phyloP scores from a whole-genome alignment of 257 asterid genomes.

The Penstemon newberryi region DNA sequence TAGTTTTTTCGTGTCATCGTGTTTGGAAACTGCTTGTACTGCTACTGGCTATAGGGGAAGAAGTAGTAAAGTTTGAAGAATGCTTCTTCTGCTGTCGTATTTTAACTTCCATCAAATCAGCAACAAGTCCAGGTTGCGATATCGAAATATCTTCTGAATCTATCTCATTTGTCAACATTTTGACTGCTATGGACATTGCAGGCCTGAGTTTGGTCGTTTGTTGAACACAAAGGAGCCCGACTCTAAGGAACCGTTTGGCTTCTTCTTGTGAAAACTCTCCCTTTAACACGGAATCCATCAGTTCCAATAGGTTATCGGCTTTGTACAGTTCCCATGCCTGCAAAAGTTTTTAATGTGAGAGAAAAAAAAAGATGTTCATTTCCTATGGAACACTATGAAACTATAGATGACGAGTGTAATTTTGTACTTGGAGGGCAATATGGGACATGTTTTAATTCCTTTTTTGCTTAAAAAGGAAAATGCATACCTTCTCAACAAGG shows the following conservation, averaged over 20 bases:
- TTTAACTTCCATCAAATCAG: constrained; percentile 65
- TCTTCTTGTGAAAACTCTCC: constrained; percentile 51
- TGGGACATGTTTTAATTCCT: neutral
- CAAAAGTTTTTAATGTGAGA: constrained; percentile 18
- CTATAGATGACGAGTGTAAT: neutral
- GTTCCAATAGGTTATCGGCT: constrained; percentile 34
- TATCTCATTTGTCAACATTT: constrained; percentile 61
- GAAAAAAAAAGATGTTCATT: neutral
- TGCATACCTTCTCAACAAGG: constrained; percentile 66
- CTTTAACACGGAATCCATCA: constrained; percentile 54
- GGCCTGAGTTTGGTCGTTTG: constrained; percentile 63
- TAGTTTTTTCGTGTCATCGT: neutral
- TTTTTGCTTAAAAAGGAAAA: neutral
- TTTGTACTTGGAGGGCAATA: too few relatives aligned
- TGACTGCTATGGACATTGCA: constrained; percentile 54
- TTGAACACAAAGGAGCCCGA: constrained; percentile 80
- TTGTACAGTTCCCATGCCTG: constrained; percentile 77
- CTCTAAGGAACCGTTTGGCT: constrained; percentile 50
- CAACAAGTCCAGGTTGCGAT: constrained; percentile 60
- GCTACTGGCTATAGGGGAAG: constrained; percentile 49
- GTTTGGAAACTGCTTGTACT: constrained; percentile 37
- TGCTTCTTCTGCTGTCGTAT: constrained; percentile 37
- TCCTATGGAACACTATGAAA: neutral
- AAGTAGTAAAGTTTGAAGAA: constrained; percentile 41
- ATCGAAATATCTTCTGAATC: constrained; percentile 35